Percentiles rank a stretch among this genome's conserved stretches.
Conservation (phyloP, 495 filamentous ascomycete genomes). For the Evernia prunastri region DNA sequence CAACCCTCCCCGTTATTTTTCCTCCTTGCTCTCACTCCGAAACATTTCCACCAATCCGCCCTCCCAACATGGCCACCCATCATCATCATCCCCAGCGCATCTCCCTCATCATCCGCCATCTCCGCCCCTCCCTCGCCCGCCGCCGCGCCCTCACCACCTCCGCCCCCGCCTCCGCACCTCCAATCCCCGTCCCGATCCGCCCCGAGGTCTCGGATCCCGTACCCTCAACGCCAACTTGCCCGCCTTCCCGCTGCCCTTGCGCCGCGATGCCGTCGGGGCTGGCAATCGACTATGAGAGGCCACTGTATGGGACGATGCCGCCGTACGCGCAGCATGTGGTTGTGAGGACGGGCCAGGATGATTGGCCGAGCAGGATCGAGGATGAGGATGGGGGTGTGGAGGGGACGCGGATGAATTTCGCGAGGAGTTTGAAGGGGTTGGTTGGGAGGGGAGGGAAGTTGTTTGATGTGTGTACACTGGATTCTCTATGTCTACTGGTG, state of each 20-base stretch:
- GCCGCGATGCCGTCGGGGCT: slow-evolving; percentile 59
- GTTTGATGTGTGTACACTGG: slow-evolving; percentile 57
- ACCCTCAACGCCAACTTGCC: slow-evolving; percentile 56
- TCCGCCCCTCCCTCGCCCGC: background rate
- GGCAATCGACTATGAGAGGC: slow-evolving; percentile 65
- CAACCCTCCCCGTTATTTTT: background rate
- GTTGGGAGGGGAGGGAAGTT: slow-evolving; percentile 59
- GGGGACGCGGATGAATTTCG: slow-evolving; percentile 52
- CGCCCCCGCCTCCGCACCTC: background rate
- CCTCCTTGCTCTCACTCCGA: background rate
- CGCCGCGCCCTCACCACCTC: slow-evolving; percentile 9
- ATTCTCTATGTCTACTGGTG: slow-evolving; percentile 51
- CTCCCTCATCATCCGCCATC: background rate
- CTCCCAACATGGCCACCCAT: background rate
- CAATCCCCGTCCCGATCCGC: background rate
- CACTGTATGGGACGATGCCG: slow-evolving; percentile 68
- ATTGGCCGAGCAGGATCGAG: slow-evolving; percentile 71
- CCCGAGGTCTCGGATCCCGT: slow-evolving; percentile 15
- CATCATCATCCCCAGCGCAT: background rate
- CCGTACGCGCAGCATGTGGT: slow-evolving; percentile 77
- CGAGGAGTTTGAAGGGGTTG: slow-evolving; percentile 60
- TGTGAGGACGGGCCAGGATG: slow-evolving; percentile 67
- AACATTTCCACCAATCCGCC: background rate
- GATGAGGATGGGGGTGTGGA: slow-evolving; percentile 46
- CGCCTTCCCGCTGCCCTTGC: slow-evolving; percentile 65